Conservation (phyloP, 2,329 filamentous ascomycete genomes). For the Cercospora janseana region DNA sequence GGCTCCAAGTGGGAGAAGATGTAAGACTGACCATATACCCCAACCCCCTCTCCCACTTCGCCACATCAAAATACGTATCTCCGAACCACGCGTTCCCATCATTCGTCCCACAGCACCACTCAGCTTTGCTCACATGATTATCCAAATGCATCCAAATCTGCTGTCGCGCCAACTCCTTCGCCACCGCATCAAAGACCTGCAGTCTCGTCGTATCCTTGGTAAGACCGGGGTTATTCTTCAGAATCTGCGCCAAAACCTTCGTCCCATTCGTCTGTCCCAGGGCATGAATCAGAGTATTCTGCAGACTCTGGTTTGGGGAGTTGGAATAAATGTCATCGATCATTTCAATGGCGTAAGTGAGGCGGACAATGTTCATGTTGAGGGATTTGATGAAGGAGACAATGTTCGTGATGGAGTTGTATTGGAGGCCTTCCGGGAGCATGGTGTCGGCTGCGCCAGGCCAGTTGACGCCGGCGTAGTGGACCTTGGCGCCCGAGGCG, state of each 20-base stretch:
- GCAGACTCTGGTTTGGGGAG: conserved; percentile 20
- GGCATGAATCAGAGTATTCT: conserved; percentile 26
- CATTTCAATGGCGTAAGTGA: conserved; percentile 65
- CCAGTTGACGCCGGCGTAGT: conserved; percentile 60
- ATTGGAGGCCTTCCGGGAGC: conserved; percentile 64
- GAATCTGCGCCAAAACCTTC: conserved; percentile 52
- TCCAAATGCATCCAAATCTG: conserved; percentile 60
- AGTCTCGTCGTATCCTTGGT: conserved; percentile 49
- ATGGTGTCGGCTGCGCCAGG: conserved; percentile 61
- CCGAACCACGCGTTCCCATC: conserved; percentile 50
- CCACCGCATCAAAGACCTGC: conserved; percentile 52
- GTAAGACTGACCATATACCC: conserved; percentile 53
- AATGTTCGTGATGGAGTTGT: conserved; percentile 56
- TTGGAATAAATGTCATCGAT: conserved; percentile 48
- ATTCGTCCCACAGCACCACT: conserved; percentile 56
- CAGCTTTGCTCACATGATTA: conserved; percentile 58
- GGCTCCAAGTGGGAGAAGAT: neutral
- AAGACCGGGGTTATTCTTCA: conserved; percentile 59
- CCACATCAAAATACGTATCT: conserved; percentile 57
- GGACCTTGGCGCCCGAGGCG: conserved; percentile 37
- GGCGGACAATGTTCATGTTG: conserved; percentile 44
- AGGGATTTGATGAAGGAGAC: conserved; percentile 58
- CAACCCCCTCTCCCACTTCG: conserved; percentile 61
- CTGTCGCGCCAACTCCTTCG: conserved; percentile 52
- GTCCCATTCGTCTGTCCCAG: conserved; percentile 56